Evolutionary conservation across 148 eudicot species (phyloP), one percentile per base, ranked within the genome.

Genomic region (Beta vulgaris): DNA sequence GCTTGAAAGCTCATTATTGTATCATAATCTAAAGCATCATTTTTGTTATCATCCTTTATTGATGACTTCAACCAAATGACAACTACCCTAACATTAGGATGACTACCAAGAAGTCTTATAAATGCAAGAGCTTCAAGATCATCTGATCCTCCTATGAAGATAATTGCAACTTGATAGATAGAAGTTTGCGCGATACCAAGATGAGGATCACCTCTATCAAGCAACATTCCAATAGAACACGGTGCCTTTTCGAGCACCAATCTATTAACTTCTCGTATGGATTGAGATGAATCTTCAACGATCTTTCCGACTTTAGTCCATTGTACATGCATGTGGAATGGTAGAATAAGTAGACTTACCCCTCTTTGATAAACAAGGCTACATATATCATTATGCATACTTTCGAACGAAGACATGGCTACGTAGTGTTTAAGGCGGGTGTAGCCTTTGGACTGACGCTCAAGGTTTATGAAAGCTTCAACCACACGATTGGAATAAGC

Each of bases 151-250:
- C 89, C 89, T 15, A 79, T 12, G 75, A 81, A 86, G 35, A 86
- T 76, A 32, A 85, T 54, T 0, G 85, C 79, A 0, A 85, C 54
- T 5, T 68, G 70, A 40, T 73, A 77, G 0, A 64, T 39, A 12
- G 14, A 25, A 0, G 65, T 64, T 32, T 71, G 60, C 0, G 65
- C 31, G 2, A 72, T 66, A 6, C 36, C 67, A 8, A 68, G 34
- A 31, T 76, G 78, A 25, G 62, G 69, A 18, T 57, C 65, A 26
- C 81, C 85, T 2, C 87, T 77, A 57, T 88, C 92, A 7, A 88
- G 70, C 0, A 86, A 37, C 23, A 86, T 49, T 3, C 84, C 89
- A 7, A 88, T 83, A 12, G 89, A 82, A 37, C 92, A 88, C 2
- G 92, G 88, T 0, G 88, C 76, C 0, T 77, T 83, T 64, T 82